A percentile compares a stretch with the other conserved stretches of the same genome.
Evolutionary conservation across 352 stramenopile species (phyloP).

Genomic region (Elongisporangium undulatum): DNA sequence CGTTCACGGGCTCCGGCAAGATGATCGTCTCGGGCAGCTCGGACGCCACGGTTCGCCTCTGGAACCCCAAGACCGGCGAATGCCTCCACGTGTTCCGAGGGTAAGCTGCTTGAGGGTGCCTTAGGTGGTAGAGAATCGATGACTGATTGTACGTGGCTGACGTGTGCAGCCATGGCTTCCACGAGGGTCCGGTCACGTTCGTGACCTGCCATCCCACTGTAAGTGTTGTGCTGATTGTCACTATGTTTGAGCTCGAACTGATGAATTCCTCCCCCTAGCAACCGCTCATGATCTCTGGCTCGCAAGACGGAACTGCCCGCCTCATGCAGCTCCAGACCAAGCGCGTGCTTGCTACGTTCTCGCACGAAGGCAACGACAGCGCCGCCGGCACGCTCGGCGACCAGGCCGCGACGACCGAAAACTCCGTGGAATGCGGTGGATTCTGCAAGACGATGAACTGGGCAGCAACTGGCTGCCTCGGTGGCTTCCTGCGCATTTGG

Average conservation of each 20-base stretch:
- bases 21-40: constrained; percentile 92
- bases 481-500: constrained; percentile 95
- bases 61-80: constrained; percentile 94
- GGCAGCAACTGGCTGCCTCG: constrained; percentile 93
- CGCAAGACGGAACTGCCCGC: constrained; percentile 92
- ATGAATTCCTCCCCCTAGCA: constrained; percentile 40
- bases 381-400: constrained; percentile 47
- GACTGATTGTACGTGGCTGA: constrained; percentile 5
- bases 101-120: constrained; percentile 16
- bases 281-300: constrained; percentile 90
- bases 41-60: constrained; percentile 94
- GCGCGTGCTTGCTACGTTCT: constrained; percentile 89
- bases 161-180: constrained; percentile 68
- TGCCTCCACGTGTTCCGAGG: constrained; percentile 89
- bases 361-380: constrained; percentile 58
- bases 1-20: constrained; percentile 95
- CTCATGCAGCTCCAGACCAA: constrained; percentile 93
- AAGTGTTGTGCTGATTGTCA: constrained; percentile 10
- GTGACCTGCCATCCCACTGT: constrained; percentile 86
- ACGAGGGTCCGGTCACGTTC: constrained; percentile 89
- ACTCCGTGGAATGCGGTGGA: constrained; percentile 89
- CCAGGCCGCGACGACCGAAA: constrained; percentile 47
- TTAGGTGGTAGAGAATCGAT: background rate
- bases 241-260: background rate
- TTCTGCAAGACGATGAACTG: constrained; percentile 95